Base-by-base conservation (phyloP, 495 filamentous ascomycete species). In the Achaetomiella virescens region DNA sequence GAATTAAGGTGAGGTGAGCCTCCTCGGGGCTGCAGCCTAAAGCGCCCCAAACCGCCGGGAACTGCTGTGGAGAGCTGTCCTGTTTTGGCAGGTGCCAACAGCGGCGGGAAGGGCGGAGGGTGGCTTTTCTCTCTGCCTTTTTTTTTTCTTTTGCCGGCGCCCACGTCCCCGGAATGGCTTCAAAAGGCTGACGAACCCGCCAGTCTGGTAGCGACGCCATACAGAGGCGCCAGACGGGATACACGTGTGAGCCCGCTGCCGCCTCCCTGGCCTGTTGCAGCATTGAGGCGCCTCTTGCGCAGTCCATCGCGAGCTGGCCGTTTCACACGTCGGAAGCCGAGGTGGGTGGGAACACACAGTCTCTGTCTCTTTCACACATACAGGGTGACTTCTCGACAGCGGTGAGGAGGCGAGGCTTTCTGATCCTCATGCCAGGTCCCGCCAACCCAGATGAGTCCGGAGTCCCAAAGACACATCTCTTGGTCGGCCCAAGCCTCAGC, bases 41-140 rank as follows among this genome's bases (percentile, higher is more conserved):
- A 57, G 18, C 38, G 48, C 44, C 33, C 54, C 33, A 38, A 57
- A 38, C 40, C 27, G 27, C 5, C 5, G 5, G 27, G 27, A 9
- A 31, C 27, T 31, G 27, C 9, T 27, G 59, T 53, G 54, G 59
- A 58, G 50, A 58, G 43, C 48, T 57, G 49, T 61, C 59, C 54
- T 12, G 33, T 57, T 61, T 50, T 33, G 59, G 59, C 45, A 61
- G 59, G 59, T 61, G 54, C 50, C 25, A 51, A 50, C 25, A 27
- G 12, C 27, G 27, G 9, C 4, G 27, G 27, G 27, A 14, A 46
- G 15, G 46, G 48, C 40, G 41, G 41, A 24, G 10, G 10, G 55
- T 57, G 55, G 55, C 55, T 52, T 52, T 50, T 37, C 42, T 42
- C 20, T 11, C 35, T 51, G 43, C 43, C 36, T 35, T 17, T 11